Percentiles rank a stretch among this genome's conserved stretches.
Conservation (phyloP, 75 land plant genomes). For the Chamaecyparis obtusa region DNA sequence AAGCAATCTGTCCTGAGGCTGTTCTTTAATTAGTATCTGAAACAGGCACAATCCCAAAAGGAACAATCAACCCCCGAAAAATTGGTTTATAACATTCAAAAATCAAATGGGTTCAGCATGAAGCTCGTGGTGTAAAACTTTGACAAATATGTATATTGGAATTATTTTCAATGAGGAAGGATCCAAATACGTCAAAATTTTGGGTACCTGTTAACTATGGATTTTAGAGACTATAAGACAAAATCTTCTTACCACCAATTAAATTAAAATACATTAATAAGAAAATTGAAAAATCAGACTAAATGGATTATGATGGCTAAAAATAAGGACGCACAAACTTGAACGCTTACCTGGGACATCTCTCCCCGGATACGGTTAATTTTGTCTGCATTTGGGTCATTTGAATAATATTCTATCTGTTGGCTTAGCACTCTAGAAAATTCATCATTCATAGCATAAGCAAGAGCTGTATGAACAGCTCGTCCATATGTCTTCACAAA, state of each 20-base stretch:
- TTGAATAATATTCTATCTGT: conserved; percentile 80
- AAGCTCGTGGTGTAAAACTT: background rate
- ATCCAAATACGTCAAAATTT: background rate
- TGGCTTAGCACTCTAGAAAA: conserved; percentile 76
- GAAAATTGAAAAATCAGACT: background rate
- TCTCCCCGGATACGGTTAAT: conserved; percentile 77
- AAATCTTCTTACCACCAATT: background rate
- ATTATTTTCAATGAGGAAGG: background rate
- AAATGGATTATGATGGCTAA: background rate
- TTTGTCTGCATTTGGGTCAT: conserved; percentile 78
- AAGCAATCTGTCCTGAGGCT: background rate
- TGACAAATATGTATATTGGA: background rate
- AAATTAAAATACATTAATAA: background rate
- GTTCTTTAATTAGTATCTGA: background rate
- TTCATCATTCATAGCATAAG: conserved; percentile 88
- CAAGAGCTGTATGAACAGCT: conserved; percentile 54
- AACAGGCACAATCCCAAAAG: background rate
- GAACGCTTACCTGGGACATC: conserved; percentile 58
- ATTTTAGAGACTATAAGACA: background rate
- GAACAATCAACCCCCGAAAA: background rate
- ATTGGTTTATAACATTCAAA: background rate
- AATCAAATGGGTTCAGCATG: background rate
- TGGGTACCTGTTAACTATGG: background rate
- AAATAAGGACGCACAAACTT: background rate
- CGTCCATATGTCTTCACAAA: conserved; percentile 80